Evolutionary conservation across 1,139 yeast genomes (phyloP).

Genomic region (Wickerhamiella pararugosa): DNA sequence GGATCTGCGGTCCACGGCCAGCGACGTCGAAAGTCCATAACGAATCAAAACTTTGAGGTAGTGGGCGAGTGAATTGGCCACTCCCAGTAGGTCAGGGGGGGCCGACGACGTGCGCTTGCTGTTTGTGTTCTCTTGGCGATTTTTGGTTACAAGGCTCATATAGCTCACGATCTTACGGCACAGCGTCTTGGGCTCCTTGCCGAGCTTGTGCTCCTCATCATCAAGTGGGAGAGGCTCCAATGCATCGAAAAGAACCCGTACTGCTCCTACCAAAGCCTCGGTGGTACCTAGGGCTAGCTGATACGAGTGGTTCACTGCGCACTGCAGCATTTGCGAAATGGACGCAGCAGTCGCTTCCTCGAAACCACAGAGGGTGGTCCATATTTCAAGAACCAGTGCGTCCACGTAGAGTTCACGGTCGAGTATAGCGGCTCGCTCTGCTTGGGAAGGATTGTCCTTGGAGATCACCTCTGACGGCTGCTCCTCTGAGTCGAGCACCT

Average conservation of each 20-base stretch:
- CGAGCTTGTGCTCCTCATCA: constrained; percentile 21
- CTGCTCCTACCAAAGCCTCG: constrained; percentile 55
- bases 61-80: constrained; percentile 88
- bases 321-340: constrained; percentile 82
- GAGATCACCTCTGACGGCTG: neutral
- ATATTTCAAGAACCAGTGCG: constrained; percentile 49
- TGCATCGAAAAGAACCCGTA: constrained; percentile 65
- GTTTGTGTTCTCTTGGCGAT: constrained; percentile 15
- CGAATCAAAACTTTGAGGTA: constrained; percentile 74
- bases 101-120: constrained; percentile 8
- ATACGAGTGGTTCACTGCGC: constrained; percentile 66
- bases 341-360: constrained; percentile 90
- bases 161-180: constrained; percentile 33
- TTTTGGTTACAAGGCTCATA: constrained; percentile 29
- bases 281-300: constrained; percentile 56
- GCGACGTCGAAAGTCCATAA: constrained; percentile 61
- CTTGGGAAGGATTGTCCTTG: constrained; percentile 8
- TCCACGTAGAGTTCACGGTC: constrained; percentile 35
- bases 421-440: constrained; percentile 35
- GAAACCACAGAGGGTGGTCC: constrained; percentile 77
- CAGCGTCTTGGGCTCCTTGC: constrained; percentile 79
- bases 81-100: constrained; percentile 52
- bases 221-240: constrained; percentile 35
- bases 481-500: neutral
- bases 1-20: constrained; percentile 51